These are phyloP conservation scores for Diaporthe eres DNA, from an alignment of 2,329 filamentous ascomycete genomes.

Conservation along the genomic window DNA sequence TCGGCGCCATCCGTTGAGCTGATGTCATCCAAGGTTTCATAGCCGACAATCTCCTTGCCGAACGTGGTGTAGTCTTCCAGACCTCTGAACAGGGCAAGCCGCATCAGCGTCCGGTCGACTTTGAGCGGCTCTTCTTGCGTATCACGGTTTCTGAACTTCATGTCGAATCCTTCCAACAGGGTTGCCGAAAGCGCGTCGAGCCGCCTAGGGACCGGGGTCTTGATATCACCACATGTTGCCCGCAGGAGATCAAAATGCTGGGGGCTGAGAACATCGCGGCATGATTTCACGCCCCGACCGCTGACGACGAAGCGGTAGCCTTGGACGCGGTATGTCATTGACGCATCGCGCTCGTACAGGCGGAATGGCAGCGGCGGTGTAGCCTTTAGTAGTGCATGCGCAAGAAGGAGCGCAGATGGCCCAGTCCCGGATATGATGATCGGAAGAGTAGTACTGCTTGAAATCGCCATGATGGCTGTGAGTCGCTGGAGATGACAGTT, in stretches of 20 bases:
- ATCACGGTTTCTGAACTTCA: neutral
- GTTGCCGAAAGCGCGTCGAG: neutral
- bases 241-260: conserved; percentile 7
- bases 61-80: conserved; percentile 13
- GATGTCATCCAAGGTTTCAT: neutral
- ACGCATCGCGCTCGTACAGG: neutral
- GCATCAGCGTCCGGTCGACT: conserved; percentile 16
- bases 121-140: neutral
- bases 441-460: neutral
- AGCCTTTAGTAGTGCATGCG: neutral
- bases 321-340: conserved; percentile 8
- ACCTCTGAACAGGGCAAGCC: neutral
- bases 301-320: conserved; percentile 25
- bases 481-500: neutral
- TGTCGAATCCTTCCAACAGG: neutral
- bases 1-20: neutral
- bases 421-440: conserved; percentile 16
- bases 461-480: neutral
- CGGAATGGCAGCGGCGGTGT: conserved; percentile 4
- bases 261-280: conserved; percentile 4
- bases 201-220: neutral
- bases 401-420: neutral
- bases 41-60: conserved; percentile 7
- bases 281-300: neutral
- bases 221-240: conserved; percentile 1